Evolutionary conservation across 148 eudicot genomes (phyloP).

Genomic region (Fagopyrum tataricum): DNA sequence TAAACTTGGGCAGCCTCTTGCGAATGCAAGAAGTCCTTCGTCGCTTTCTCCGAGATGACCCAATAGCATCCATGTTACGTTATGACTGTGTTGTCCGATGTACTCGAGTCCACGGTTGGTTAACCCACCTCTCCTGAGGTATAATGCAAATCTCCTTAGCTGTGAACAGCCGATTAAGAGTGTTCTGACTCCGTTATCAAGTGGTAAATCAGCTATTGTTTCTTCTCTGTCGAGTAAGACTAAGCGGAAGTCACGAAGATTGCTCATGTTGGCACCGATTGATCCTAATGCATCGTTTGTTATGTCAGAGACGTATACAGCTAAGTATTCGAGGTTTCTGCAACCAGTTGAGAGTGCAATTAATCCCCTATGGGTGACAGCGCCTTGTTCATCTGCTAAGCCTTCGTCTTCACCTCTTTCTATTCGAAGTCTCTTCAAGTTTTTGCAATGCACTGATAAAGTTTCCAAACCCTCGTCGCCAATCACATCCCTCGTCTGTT

Average conservation of each 20-base stretch:
- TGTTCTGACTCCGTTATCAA: constrained; percentile 79
- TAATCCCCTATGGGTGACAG: constrained; percentile 77
- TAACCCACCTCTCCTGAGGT: constrained; percentile 74
- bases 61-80: constrained; percentile 90
- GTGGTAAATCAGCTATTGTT: constrained; percentile 66
- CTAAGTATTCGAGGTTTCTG: constrained; percentile 64
- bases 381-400: constrained; percentile 55
- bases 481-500: constrained; percentile 76
- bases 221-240: constrained; percentile 77
- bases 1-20: constrained; percentile 79
- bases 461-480: constrained; percentile 83
- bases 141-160: constrained; percentile 72
- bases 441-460: constrained; percentile 59
- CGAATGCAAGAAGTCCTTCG: constrained; percentile 66
- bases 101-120: constrained; percentile 72
- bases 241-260: constrained; percentile 65
- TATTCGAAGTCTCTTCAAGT: constrained; percentile 59
- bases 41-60: constrained; percentile 79
- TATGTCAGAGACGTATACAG: constrained; percentile 75
- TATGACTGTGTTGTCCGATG: constrained; percentile 58
- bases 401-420: constrained; percentile 86
- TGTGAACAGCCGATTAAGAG: constrained; percentile 63
- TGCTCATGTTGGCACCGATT: constrained; percentile 52
- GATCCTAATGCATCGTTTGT: constrained; percentile 64
- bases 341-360: constrained; percentile 74